Conservation (phyloP, 768 basidiomycete genomes). For the Macrolepiota fuliginosa region DNA sequence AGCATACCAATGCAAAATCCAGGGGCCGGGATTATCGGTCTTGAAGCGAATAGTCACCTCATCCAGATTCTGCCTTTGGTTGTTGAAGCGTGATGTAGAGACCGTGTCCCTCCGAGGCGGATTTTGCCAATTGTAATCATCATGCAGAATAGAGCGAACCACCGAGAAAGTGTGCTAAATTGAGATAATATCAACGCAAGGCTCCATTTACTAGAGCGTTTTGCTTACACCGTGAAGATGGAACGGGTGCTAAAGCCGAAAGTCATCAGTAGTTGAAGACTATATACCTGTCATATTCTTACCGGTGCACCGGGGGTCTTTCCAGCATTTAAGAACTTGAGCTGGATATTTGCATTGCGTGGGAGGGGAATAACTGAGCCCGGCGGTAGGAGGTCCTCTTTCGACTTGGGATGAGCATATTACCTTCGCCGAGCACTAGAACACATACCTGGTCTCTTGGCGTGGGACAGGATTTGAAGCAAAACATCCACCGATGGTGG, state of each 20-base stretch:
- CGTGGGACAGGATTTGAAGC: slow-evolving; percentile 26
- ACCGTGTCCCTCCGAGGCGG: slow-evolving; percentile 16
- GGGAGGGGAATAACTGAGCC: slow-evolving; percentile 40
- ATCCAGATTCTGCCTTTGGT: slow-evolving; percentile 11
- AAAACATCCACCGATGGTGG: slow-evolving; percentile 35
- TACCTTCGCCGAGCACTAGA: neutral
- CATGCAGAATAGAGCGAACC: slow-evolving; percentile 4
- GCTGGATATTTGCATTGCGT: slow-evolving; percentile 21
- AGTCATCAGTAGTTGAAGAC: neutral
- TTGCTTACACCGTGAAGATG: slow-evolving; percentile 23
- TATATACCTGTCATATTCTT: neutral
- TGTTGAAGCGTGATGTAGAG: neutral
- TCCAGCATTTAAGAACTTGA: slow-evolving; percentile 1
- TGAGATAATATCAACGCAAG: neutral
- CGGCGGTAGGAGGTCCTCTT: slow-evolving; percentile 25
- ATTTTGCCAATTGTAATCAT: slow-evolving; percentile 9
- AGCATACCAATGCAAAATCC: slow-evolving; percentile 22
- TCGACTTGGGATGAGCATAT: neutral
- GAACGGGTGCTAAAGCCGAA: slow-evolving; percentile 11
- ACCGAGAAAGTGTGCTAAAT: slow-evolving; percentile 20
- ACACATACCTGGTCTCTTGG: slow-evolving; percentile 23
- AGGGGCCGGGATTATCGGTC: slow-evolving; percentile 46
- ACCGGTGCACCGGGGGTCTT: slow-evolving; percentile 2
- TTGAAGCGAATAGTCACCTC: slow-evolving; percentile 41
- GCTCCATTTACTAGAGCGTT: neutral